phyloP scores from a whole-genome alignment of 2,329 filamentous ascomycete species.

The Claviceps africana region DNA sequence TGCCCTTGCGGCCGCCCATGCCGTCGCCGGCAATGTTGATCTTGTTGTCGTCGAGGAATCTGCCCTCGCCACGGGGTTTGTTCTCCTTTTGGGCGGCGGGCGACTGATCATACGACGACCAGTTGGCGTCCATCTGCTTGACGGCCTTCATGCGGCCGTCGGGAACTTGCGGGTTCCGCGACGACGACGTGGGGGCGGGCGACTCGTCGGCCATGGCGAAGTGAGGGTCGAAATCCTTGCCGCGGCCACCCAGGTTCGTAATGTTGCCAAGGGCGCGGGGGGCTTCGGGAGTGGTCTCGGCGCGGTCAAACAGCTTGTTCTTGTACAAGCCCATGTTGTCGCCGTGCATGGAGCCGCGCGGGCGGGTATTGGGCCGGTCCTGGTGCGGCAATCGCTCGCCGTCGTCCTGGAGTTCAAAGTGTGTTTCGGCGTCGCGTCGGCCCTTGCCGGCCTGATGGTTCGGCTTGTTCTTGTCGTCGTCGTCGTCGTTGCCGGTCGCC shows the following conservation, averaged over 20 bases:
- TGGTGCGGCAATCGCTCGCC: conserved; percentile 41
- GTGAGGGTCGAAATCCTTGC: conserved; percentile 64
- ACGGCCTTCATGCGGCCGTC: conserved; percentile 54
- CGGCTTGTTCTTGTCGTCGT: conserved; percentile 37
- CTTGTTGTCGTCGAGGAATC: conserved; percentile 26
- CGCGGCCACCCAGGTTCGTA: conserved; percentile 58
- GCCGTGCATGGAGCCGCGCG: conserved; percentile 47
- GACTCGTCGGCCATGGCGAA: conserved; percentile 63
- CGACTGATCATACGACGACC: conserved; percentile 41
- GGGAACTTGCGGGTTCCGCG: conserved; percentile 30
- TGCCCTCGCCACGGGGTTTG: conserved; percentile 32
- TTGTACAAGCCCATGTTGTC: conserved; percentile 58
- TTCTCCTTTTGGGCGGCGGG: conserved; percentile 40
- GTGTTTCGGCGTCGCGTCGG: conserved; percentile 64
- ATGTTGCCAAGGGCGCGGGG: conserved; percentile 46
- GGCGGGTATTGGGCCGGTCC: conserved; percentile 28
- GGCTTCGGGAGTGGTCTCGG: conserved; percentile 27
- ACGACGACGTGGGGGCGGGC: conserved; percentile 27
- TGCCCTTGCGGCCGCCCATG: conserved; percentile 48
- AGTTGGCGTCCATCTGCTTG: conserved; percentile 58
- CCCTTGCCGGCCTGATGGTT: conserved; percentile 47
- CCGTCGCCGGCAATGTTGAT: conserved; percentile 45
- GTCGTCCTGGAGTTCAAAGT: conserved; percentile 76
- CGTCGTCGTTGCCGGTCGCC: conserved; percentile 28
- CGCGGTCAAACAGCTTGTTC: conserved; percentile 56